phyloP scores from a whole-genome alignment of 345 rosid genomes.

The Bruguiera sexangula region DNA sequence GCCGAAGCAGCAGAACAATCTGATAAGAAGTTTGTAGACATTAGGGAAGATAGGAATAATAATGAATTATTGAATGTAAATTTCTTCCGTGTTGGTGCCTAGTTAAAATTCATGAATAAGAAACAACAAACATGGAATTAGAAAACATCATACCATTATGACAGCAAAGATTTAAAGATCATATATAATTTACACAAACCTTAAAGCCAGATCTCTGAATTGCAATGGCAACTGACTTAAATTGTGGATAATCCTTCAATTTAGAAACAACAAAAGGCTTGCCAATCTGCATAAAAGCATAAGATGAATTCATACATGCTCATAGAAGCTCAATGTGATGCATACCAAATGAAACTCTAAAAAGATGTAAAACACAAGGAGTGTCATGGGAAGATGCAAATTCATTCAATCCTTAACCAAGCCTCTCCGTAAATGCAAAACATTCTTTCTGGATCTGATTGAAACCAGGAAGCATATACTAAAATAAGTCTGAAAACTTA shows the following conservation, averaged over 20 bases:
- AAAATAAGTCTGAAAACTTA: conserved; percentile 22
- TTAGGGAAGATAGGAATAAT: not conserved
- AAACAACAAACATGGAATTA: not conserved
- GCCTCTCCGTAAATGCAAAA: not conserved
- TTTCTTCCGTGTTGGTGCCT: not conserved
- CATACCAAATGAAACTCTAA: not conserved
- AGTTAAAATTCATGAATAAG: not conserved
- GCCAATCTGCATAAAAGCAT: conserved; percentile 54
- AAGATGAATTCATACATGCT: conserved; percentile 8
- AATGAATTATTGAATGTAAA: not conserved
- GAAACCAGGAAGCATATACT: not conserved
- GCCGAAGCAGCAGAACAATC: conserved; percentile 93
- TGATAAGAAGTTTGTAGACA: conserved; percentile 27
- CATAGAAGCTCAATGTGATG: not conserved
- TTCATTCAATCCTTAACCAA: not conserved
- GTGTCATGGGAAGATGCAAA: not conserved
- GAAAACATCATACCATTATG: not conserved
- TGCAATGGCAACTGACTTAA: conserved; percentile 84
- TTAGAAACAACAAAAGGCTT: conserved; percentile 78
- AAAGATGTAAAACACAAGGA: not conserved
- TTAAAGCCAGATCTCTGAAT: conserved; percentile 87
- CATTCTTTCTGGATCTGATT: not conserved
- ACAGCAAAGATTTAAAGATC: not conserved
- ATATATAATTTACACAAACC: conserved; percentile 42
- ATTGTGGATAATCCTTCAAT: conserved; percentile 91